These are phyloP conservation scores for Vitellaria paradoxa DNA, from an alignment of 179 eudicot species.

Conservation along the genomic window DNA sequence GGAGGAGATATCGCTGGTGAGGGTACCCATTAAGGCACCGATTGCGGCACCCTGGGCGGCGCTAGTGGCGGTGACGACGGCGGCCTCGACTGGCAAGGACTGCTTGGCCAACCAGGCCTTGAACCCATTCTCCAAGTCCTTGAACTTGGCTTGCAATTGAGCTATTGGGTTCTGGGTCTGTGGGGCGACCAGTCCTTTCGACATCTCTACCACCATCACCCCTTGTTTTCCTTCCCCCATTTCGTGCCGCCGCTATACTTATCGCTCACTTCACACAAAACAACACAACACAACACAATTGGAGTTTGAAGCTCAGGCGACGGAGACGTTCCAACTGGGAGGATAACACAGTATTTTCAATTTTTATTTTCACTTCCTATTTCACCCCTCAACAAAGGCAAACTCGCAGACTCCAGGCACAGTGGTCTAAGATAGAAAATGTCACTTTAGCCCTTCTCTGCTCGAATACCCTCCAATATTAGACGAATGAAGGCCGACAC, in stretches of 20 bases:
- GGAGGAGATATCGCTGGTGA: conserved; percentile 45
- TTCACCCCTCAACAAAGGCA: background rate
- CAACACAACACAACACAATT: background rate
- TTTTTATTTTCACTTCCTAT: background rate
- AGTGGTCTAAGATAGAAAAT: no score
- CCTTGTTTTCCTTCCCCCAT: conserved; percentile 12
- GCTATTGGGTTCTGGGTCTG: conserved; percentile 46
- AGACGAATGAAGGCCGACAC: no score
- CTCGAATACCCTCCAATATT: no score
- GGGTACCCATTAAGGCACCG: conserved; percentile 72
- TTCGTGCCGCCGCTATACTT: background rate
- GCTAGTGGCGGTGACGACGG: conserved; percentile 58
- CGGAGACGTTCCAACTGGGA: background rate
- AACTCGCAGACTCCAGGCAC: no score
- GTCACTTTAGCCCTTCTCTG: no score
- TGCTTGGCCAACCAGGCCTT: conserved; percentile 66
- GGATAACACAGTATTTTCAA: background rate
- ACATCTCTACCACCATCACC: conserved; percentile 22
- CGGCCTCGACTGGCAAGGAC: conserved; percentile 66
- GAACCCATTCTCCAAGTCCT: conserved; percentile 51
- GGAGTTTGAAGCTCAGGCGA: background rate
- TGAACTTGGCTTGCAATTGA: conserved; percentile 18
- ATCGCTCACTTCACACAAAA: background rate
- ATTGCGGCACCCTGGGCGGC: conserved; percentile 23
- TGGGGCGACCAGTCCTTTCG: conserved; percentile 22